phyloP scores from a whole-genome alignment of 2,329 filamentous ascomycete species.

The Penicillium corylophilum region DNA sequence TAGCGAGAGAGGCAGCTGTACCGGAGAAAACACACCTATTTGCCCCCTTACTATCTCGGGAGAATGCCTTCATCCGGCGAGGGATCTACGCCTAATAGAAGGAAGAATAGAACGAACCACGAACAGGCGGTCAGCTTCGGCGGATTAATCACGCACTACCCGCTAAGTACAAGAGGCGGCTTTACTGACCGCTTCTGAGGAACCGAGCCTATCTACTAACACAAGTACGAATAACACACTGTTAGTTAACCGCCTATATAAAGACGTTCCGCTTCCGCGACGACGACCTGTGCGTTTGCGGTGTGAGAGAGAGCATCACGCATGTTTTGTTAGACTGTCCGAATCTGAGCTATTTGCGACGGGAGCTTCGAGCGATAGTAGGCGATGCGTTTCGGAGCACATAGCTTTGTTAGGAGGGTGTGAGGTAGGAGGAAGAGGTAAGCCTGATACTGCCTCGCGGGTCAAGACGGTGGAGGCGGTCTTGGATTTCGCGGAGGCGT shows the following conservation, averaged over 20 bases:
- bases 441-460: not conserved
- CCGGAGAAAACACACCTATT: not conserved
- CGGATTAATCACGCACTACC: not conserved
- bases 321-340: conserved; percentile 15
- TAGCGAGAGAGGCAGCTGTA: not conserved
- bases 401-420: not conserved
- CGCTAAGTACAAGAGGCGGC: not conserved
- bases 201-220: conserved; percentile 14
- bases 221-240: conserved; percentile 17
- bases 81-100: not conserved
- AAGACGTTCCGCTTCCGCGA: conserved; percentile 6
- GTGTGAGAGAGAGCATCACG: conserved; percentile 13
- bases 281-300: conserved; percentile 11
- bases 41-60: not conserved
- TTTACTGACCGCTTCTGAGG: conserved; percentile 1
- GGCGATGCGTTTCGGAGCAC: not conserved
- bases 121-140: not conserved
- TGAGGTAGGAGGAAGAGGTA: not conserved
- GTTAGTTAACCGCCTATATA: conserved; percentile 10
- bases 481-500: not conserved
- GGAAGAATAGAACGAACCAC: not conserved
- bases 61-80: not conserved
- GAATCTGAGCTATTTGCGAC: not conserved
- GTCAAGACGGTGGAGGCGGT: not conserved
- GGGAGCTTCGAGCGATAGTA: not conserved